These are phyloP conservation scores for Aspergillus persii DNA, from an alignment of 2,329 filamentous ascomycete species.

Conservation along the genomic window DNA sequence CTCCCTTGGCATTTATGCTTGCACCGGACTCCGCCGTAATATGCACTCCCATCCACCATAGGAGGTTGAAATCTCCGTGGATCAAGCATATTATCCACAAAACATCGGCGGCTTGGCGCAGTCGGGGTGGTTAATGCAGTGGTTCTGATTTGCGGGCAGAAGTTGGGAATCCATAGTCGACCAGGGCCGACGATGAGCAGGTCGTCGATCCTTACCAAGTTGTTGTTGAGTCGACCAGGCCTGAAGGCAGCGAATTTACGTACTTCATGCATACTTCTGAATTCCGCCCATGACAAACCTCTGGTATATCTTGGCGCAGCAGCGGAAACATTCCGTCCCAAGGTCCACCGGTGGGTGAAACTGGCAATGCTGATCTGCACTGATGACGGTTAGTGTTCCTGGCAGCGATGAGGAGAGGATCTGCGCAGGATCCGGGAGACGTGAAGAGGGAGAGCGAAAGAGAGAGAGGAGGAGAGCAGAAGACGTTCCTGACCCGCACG, in stretches of 20 bases:
- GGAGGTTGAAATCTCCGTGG: not conserved
- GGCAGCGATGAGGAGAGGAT: not conserved
- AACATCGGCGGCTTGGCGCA: conserved; percentile 10
- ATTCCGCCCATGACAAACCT: not conserved
- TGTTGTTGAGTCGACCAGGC: not conserved
- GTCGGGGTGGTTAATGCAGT: not conserved
- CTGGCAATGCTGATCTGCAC: not conserved
- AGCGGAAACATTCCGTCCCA: not conserved
- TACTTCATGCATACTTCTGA: not conserved
- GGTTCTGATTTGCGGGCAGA: not conserved
- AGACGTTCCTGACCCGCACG: not conserved
- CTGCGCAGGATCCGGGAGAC: not conserved
- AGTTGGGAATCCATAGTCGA: not conserved
- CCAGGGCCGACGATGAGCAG: not conserved
- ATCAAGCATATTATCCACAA: conserved; percentile 7
- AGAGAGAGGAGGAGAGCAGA: not conserved
- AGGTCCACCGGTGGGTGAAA: not conserved
- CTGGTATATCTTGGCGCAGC: not conserved
- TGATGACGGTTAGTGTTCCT: not conserved
- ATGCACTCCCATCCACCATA: not conserved
- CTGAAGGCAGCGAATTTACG: not conserved
- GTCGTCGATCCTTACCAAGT: not conserved
- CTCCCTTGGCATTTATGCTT: not conserved
- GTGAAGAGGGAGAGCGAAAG: not conserved
- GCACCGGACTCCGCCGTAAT: conserved; percentile 3